phyloP scores from a whole-genome alignment of 2,329 filamentous ascomycete genomes.

The Ophiocordyceps polyrhachis-furcata region DNA sequence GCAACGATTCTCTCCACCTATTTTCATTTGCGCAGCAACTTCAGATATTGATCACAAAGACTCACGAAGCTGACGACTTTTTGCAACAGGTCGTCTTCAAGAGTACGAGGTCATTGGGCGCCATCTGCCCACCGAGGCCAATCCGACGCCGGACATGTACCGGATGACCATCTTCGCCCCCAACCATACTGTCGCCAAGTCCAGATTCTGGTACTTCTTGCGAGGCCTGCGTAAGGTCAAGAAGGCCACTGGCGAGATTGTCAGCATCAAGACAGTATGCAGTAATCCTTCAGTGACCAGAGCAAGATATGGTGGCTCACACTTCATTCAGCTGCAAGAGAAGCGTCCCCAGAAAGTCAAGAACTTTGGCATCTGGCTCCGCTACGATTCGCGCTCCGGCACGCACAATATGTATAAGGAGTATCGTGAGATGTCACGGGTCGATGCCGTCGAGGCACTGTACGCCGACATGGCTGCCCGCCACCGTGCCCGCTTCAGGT shows the following conservation, averaged over 20 bases:
- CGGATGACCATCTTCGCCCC: slow-evolving; percentile 99
- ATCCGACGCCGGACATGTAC: slow-evolving; percentile 96
- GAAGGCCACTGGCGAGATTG: slow-evolving; percentile 99
- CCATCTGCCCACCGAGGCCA: slow-evolving; percentile 93
- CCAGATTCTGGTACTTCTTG: slow-evolving; percentile 99
- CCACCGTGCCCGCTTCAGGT: slow-evolving; percentile 91
- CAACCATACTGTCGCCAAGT: slow-evolving; percentile 97
- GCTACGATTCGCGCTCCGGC: slow-evolving; percentile 98
- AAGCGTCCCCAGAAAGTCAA: slow-evolving; percentile 99
- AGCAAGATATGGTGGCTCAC: slow-evolving; percentile 2
- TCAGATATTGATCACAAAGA: background rate
- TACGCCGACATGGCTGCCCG: slow-evolving; percentile 99
- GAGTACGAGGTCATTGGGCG: slow-evolving; percentile 99
- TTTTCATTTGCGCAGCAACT: background rate
- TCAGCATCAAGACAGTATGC: slow-evolving; percentile 80
- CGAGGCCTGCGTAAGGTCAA: slow-evolving; percentile 99
- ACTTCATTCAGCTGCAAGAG: slow-evolving; percentile 61
- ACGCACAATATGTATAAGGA: slow-evolving; percentile 99
- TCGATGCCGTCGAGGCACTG: slow-evolving; percentile 85
- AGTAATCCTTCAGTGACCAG: background rate
- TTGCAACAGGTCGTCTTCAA: slow-evolving; percentile 74
- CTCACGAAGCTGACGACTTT: background rate
- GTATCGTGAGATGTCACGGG: slow-evolving; percentile 97
- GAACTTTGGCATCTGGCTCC: slow-evolving; percentile 99
- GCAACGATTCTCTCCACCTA: background rate